Conservation (phyloP, 805 yeast genomes). For the Saturnispora serradocipensis region DNA sequence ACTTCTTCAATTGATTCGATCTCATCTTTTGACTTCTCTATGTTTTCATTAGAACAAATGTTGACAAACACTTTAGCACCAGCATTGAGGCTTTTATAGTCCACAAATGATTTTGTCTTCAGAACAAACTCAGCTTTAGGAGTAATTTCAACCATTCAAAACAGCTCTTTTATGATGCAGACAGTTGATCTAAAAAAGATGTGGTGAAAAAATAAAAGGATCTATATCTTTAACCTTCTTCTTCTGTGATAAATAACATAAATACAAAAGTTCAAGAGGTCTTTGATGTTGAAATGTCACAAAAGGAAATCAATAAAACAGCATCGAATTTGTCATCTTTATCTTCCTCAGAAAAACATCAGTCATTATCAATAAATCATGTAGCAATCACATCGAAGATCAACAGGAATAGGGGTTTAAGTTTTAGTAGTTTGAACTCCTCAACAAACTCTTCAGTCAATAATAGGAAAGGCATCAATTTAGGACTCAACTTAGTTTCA, state of each 20-base stretch:
- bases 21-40: slow-evolving; percentile 18
- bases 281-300: not conserved
- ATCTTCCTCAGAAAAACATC: not conserved
- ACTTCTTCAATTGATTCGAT: slow-evolving; percentile 39
- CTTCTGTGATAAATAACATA: not conserved
- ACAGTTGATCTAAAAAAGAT: not conserved
- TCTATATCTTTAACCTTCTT: not conserved
- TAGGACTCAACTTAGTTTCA: slow-evolving; percentile 25
- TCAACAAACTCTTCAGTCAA: slow-evolving; percentile 9
- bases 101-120: slow-evolving; percentile 45
- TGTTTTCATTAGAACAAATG: slow-evolving; percentile 54
- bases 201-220: not conserved
- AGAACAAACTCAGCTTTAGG: slow-evolving; percentile 71
- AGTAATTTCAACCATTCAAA: slow-evolving; percentile 9
- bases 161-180: too few relatives aligned
- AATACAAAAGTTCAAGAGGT: not conserved
- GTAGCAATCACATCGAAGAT: not conserved
- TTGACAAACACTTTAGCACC: slow-evolving; percentile 70
- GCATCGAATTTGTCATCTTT: not conserved
- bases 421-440: slow-evolving; percentile 15
- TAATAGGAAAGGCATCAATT: slow-evolving; percentile 23
- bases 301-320: not conserved
- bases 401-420: slow-evolving; percentile 13
- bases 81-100: slow-evolving; percentile 19
- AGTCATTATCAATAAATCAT: not conserved